These are phyloP conservation scores for Umbellularia californica DNA, from an alignment of 164 flowering plant species.

Conservation along the genomic window DNA sequence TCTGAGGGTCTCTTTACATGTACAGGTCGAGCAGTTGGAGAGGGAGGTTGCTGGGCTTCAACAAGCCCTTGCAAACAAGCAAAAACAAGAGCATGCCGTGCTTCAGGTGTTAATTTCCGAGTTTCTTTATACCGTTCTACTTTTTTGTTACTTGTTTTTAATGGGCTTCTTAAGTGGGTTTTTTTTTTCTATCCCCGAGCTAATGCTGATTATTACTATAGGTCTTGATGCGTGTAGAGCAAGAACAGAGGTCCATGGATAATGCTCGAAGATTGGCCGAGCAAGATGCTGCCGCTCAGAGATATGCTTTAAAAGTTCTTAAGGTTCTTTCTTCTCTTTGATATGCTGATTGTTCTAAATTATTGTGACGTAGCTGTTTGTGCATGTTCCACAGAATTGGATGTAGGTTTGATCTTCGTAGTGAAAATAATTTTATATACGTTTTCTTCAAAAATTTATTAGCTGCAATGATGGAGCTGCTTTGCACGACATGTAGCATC, in stretches of 20 bases:
- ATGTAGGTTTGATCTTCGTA: too few species aligned
- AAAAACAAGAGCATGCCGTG: constrained; percentile 93
- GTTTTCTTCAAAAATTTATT: too few species aligned
- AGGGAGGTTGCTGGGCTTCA: constrained; percentile 62
- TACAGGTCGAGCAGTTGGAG: constrained; percentile 87
- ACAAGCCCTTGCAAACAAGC: constrained; percentile 72
- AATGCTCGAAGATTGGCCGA: constrained; percentile 94
- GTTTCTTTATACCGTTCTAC: background rate
- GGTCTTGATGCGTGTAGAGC: constrained; percentile 96
- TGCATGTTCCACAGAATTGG: too few species aligned
- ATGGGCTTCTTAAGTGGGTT: background rate
- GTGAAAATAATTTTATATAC: too few species aligned
- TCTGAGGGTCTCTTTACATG: background rate
- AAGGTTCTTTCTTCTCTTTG: constrained; percentile 48
- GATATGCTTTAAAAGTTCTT: constrained; percentile 79
- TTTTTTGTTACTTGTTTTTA: background rate
- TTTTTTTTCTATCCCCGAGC: background rate
- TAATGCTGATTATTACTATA: constrained; percentile 13
- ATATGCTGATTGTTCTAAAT: background rate
- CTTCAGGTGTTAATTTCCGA: constrained; percentile 53
- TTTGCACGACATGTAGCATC: too few species aligned
- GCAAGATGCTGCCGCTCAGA: constrained; percentile 92
- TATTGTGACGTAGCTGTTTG: background rate
- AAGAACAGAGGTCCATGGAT: constrained; percentile 88
- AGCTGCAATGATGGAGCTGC: too few species aligned